phyloP scores from a whole-genome alignment of 139 green algal species.

The Desmodesmus armatus region DNA sequence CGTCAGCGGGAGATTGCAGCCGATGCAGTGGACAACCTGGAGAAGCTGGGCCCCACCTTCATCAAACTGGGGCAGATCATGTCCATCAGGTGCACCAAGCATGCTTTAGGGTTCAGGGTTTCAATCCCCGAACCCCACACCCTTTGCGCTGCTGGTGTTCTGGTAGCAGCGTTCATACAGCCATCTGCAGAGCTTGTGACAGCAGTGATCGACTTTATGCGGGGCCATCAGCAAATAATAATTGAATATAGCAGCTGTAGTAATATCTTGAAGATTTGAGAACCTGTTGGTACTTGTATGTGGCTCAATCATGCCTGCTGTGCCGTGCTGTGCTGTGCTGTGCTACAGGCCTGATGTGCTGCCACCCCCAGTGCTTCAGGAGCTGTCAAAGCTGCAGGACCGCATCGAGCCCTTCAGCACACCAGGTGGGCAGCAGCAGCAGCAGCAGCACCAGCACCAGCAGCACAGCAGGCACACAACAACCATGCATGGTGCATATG shows the following conservation, averaged over 20 bases:
- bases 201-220: too few species aligned
- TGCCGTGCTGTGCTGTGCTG: neutral
- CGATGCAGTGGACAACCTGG: slow-evolving; percentile 81
- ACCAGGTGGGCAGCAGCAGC: too few species aligned
- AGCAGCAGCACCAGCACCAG: neutral
- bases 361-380: slow-evolving; percentile 78
- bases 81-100: slow-evolving; percentile 62
- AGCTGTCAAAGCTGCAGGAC: slow-evolving; percentile 94
- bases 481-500: too few species aligned
- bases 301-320: too few species aligned
- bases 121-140: neutral
- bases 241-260: too few species aligned
- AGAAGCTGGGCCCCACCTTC: slow-evolving; percentile 92
- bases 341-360: slow-evolving; percentile 70
- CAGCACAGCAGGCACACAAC: too few species aligned
- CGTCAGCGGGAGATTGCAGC: slow-evolving; percentile 66
- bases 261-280: too few species aligned
- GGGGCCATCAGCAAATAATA: too few species aligned
- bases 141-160: too few species aligned
- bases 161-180: too few species aligned
- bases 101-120: neutral
- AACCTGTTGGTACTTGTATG: too few species aligned
- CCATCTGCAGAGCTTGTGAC: too few species aligned
- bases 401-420: slow-evolving; percentile 87
- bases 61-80: slow-evolving; percentile 94